These are phyloP conservation scores for Beauveria bassiana DNA, from an alignment of 2,329 filamentous ascomycete genomes.

Conservation along the genomic window DNA sequence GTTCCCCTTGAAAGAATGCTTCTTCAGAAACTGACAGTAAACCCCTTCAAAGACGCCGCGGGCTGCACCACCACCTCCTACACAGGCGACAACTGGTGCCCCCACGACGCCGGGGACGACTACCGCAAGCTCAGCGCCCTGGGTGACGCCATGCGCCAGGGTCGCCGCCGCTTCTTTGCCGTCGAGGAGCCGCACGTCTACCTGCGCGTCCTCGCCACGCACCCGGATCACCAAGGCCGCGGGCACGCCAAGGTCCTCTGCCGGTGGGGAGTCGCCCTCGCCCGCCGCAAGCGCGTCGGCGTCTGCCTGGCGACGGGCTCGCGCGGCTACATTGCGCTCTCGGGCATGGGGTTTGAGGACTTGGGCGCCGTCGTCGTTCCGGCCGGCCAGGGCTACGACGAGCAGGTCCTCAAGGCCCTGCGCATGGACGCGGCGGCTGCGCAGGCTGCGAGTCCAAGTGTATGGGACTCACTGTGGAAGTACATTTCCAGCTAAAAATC, in stretches of 20 bases:
- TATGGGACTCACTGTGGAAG: slow-evolving; percentile 6
- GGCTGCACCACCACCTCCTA: background rate
- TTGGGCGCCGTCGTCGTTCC: slow-evolving; percentile 12
- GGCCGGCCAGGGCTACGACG: slow-evolving; percentile 3
- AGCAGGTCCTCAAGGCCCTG: slow-evolving; percentile 13
- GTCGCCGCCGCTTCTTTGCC: slow-evolving; percentile 1
- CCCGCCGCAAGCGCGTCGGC: background rate
- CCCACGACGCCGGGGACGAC: background rate
- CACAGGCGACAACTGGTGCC: background rate
- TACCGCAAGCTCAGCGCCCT: background rate
- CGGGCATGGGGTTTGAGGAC: slow-evolving; percentile 15
- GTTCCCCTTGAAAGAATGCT: too few relatives aligned
- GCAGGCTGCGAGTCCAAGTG: background rate
- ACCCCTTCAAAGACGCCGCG: background rate
- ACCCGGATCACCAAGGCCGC: slow-evolving; percentile 12
- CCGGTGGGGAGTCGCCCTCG: slow-evolving; percentile 6
- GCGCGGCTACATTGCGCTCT: slow-evolving; percentile 15
- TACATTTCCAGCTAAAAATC: background rate
- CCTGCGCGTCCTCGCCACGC: slow-evolving; percentile 14
- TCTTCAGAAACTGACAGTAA: too few relatives aligned
- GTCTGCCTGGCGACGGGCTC: slow-evolving; percentile 12
- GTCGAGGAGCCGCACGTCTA: slow-evolving; percentile 7
- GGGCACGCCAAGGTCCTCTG: slow-evolving; percentile 15
- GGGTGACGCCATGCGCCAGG: background rate
- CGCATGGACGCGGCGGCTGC: slow-evolving; percentile 1